Evolutionary conservation across 139 green algal genomes (phyloP), one percentile per base, ranked within the genome.

Genomic region (Chlorella sp.): DNA sequence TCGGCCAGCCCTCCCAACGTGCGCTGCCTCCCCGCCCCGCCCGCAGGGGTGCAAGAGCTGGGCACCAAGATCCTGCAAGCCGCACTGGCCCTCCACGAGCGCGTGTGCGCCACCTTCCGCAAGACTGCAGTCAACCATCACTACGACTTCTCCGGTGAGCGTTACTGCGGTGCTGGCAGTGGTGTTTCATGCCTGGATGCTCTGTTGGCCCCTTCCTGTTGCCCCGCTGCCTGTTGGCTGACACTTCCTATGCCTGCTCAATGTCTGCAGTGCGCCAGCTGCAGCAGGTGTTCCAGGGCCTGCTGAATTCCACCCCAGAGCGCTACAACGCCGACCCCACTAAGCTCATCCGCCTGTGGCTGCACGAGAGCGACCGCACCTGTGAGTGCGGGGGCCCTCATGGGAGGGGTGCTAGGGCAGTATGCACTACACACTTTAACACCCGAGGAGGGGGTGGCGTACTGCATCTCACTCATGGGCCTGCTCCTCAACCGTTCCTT

Each of bases 51-150:
- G 6, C 88, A 96, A 86, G 93, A 96, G 73, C 84, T 96, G 76
- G 88, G 89, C 70, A 95, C 88, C 65, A 96, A 96, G 90, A 88
- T 96, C 40, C 82, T 97, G 87, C 93, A 96, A 88, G 95, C 94
- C 28, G 93, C 94, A 38, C 92, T 98, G 62, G 93, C 92, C 11
- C 89, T 97, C 87, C 95, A 98, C 76, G 92, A 97, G 56, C 92
- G 93, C 80, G 95, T 98, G 74, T 91, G 89, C 26, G 70, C 85
- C 81, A 96, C 91, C 22, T 98, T 98, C 92, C 88, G 95, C 75
- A 97, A 97, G 93, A 97, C 95, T 22, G 95, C 95, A 41, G 89
- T 97, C 60, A 98, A 97, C 91, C 97, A 97, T 90, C 95, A 98
- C 88, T 98, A 98, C 77, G 95, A 98, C 90, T 83, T 20, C 13